Percentiles rank a stretch among this genome's conserved stretches.
phyloP scores from a whole-genome alignment of 192 early-diverging fungal genomes.

The Backusella parvicylindrica region DNA sequence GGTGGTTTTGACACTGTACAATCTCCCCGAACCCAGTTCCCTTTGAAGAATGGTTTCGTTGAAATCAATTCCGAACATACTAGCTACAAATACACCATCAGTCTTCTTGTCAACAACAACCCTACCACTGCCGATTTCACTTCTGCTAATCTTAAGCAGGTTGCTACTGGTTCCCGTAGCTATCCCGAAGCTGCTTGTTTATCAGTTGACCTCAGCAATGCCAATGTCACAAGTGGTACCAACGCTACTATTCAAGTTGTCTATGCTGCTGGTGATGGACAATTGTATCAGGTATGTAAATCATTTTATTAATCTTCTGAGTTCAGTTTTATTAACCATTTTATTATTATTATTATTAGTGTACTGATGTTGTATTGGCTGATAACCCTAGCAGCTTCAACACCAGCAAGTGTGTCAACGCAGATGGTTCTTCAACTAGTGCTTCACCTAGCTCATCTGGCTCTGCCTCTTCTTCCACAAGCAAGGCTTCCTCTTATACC shows the following conservation, averaged over 20 bases:
- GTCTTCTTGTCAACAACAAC: slow-evolving; percentile 35
- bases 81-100: slow-evolving; percentile 36
- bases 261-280: slow-evolving; percentile 47
- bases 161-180: slow-evolving; percentile 12
- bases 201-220: slow-evolving; percentile 30
- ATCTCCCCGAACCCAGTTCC: slow-evolving; percentile 38
- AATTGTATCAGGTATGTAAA: slow-evolving; percentile 41
- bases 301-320: background rate
- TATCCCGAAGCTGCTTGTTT: slow-evolving; percentile 41
- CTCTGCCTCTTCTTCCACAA: background rate
- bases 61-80: slow-evolving; percentile 42
- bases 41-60: slow-evolving; percentile 41
- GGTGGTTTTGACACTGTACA: slow-evolving; percentile 39
- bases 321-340: slow-evolving; percentile 1
- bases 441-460: background rate
- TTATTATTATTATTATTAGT: slow-evolving; percentile 5
- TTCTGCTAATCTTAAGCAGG: slow-evolving; percentile 11
- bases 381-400: slow-evolving; percentile 12
- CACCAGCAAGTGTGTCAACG: slow-evolving; percentile 18
- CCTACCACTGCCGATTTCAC: slow-evolving; percentile 43
- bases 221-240: slow-evolving; percentile 38
- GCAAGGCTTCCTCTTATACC: background rate
- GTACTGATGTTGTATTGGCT: slow-evolving; percentile 22
- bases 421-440: slow-evolving; percentile 8
- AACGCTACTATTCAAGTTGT: slow-evolving; percentile 54